Conservation (phyloP, 305 asterid genomes). For the Rubia tinctorum region DNA sequence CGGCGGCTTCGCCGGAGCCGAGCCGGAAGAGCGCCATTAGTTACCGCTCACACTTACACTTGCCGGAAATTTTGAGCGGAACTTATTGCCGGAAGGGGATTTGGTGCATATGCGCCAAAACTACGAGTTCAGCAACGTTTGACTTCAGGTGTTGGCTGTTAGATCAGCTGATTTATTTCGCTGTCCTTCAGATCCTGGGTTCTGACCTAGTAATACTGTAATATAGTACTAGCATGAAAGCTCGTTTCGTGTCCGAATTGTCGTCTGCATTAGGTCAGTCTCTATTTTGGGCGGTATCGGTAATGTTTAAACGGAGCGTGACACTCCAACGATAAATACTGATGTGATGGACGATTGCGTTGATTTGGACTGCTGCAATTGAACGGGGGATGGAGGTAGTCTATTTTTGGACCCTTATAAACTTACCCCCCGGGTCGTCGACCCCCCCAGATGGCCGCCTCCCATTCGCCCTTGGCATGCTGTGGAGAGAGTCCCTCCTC, state of each 20-base stretch:
- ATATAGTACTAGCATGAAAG: neutral
- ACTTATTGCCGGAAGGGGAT: neutral
- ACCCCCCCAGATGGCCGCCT: too few species aligned
- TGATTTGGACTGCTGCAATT: too few species aligned
- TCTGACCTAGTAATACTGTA: neutral
- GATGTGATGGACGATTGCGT: too few species aligned
- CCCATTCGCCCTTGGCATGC: too few species aligned
- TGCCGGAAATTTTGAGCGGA: neutral
- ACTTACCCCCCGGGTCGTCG: too few species aligned
- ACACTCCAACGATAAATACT: too few species aligned
- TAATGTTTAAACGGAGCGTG: neutral
- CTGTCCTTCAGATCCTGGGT: neutral
- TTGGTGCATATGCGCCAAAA: neutral
- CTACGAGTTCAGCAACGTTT: neutral
- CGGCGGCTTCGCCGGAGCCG: slow-evolving; percentile 62
- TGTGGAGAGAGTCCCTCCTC: too few species aligned
- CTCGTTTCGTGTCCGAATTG: neutral
- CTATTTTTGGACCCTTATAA: too few species aligned
- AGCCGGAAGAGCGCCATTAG: slow-evolving; percentile 54
- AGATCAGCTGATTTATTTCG: neutral
- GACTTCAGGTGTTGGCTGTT: neutral
- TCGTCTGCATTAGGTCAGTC: neutral
- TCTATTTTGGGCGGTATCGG: neutral
- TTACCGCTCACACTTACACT: neutral
- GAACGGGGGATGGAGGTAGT: too few species aligned